Evolutionary conservation across 768 basidiomycete species (phyloP), one percentile per base, ranked within the genome.

Genomic region (Calvatia gigantea): DNA sequence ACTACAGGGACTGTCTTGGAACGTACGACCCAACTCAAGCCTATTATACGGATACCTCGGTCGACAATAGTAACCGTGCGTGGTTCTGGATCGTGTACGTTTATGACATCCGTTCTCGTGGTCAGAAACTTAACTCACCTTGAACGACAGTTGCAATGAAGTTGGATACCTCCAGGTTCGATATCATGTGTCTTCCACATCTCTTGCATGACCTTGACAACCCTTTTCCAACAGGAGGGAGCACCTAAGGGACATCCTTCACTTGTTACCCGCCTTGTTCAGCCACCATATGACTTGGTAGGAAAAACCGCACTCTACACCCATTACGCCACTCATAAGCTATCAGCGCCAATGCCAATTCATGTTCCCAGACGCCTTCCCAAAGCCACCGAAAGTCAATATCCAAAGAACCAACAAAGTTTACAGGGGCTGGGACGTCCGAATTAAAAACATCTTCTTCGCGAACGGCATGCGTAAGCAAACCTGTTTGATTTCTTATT

Each of bases 21-120:
- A 72, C 70, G 2, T 79, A 79, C 54, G 65, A 81, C 57, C 56
- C 70, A 3, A 67, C 69, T 1, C 67, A 69, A 33, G 23, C 65
- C 0, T 79, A 62, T 65, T 90, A 75, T 70, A 85, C 83, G 11
- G 70, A 85, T 58, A 83, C 73, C 2, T 66, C 72, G 4, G 67
- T 89, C 33, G 70, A 87, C 65, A 83, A 89, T 57, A 55, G 73
- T 0, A 59, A 57, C 3, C 78, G 88, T 21, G 87, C 87, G 2
- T 91, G 87, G 87, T 68, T 72, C 54, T 89, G 88, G 88, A 81
- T 87, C 62, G 79, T 84, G 84, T 79, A 68, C 55, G 77, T 64
- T 45, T 17, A 27, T 21, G 7, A 23, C 11, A 32, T 25, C 31
- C 27, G 17, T 6, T 3, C 29, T 3, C n/a, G n/a, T n/a, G n/a